phyloP scores from a whole-genome alignment of 2,329 filamentous ascomycete species.

The Helicocarpus griseus region DNA sequence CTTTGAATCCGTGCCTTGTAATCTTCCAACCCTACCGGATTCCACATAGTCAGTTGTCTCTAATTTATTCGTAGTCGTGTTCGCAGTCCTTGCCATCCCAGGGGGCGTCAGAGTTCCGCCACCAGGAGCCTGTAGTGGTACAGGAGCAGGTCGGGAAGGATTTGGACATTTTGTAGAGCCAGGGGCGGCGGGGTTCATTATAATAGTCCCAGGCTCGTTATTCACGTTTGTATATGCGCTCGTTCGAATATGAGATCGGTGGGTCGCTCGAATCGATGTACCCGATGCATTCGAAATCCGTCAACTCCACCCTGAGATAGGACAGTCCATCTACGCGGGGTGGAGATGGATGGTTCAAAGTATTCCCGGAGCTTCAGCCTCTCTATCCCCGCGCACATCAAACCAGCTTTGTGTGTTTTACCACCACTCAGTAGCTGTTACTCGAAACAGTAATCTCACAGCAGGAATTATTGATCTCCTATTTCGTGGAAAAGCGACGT shows the following conservation, averaged over 20 bases:
- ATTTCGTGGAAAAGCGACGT: background rate
- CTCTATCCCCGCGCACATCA: background rate
- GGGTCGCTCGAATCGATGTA: background rate
- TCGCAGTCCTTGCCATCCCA: background rate
- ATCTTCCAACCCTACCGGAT: background rate
- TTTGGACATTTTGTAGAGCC: background rate
- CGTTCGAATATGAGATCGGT: background rate
- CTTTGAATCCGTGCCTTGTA: background rate
- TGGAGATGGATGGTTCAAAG: background rate
- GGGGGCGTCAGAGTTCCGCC: background rate
- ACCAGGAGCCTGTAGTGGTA: background rate
- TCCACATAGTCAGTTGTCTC: background rate
- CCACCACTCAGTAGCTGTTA: background rate
- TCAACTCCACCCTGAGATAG: constrained; percentile 1
- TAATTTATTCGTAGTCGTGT: background rate
- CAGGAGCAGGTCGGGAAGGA: background rate
- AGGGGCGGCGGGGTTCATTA: background rate
- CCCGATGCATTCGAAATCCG: background rate
- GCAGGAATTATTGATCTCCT: background rate
- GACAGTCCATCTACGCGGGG: constrained; percentile 1
- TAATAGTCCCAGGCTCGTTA: background rate
- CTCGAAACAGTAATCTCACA: background rate
- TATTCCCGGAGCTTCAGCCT: background rate
- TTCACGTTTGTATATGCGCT: background rate
- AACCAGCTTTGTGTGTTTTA: background rate